phyloP scores from a whole-genome alignment of 2,329 filamentous ascomycete genomes.

The Nannizzia gypsea region DNA sequence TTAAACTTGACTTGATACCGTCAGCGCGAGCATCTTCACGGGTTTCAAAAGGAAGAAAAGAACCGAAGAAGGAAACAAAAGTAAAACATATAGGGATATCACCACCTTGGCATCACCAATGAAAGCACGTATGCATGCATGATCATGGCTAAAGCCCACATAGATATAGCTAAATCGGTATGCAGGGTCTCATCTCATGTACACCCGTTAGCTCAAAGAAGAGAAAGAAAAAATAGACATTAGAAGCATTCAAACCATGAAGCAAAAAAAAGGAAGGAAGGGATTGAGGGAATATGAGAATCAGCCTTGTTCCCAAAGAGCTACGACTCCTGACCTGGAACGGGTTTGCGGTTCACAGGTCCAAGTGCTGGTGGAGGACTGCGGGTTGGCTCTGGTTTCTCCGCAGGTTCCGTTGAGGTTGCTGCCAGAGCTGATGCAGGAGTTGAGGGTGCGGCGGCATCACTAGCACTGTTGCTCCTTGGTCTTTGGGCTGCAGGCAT shows the following conservation, averaged over 20 bases:
- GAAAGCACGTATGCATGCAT: not conserved
- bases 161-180: not conserved
- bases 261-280: not conserved
- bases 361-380: slow-evolving; percentile 29
- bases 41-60: not conserved
- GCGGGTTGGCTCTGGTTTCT: not conserved
- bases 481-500: slow-evolving; percentile 29
- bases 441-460: slow-evolving; percentile 14
- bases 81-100: slow-evolving; percentile 3
- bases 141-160: not conserved
- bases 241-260: not conserved
- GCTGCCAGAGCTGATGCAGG: not conserved
- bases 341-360: slow-evolving; percentile 44
- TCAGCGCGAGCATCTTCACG: not conserved
- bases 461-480: slow-evolving; percentile 36
- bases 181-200: not conserved
- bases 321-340: slow-evolving; percentile 39
- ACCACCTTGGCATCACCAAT: not conserved
- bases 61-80: not conserved
- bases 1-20: not conserved
- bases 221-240: not conserved
- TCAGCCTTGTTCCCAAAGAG: slow-evolving; percentile 14
- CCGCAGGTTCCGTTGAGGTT: not conserved
- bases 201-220: not conserved
- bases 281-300: not conserved